Percentiles rank a stretch among this genome's conserved stretches.
Conservation (phyloP, 805 yeast genomes). For the Candida montana region DNA sequence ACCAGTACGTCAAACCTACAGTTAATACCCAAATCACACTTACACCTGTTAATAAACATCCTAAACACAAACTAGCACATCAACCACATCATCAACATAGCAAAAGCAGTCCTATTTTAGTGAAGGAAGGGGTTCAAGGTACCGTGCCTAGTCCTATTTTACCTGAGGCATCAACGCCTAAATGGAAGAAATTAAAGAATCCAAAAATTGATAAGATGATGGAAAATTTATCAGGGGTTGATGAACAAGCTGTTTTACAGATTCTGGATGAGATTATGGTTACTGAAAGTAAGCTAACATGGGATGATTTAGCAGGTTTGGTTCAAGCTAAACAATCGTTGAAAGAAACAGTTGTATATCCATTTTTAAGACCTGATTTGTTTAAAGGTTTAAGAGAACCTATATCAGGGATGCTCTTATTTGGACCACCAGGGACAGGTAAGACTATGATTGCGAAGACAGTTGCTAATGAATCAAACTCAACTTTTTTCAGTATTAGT, state of each 20-base stretch:
- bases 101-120: background rate
- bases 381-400: slow-evolving; percentile 92
- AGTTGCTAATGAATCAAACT: slow-evolving; percentile 90
- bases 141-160: background rate
- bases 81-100: background rate
- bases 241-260: slow-evolving; percentile 71
- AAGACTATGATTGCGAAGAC: slow-evolving; percentile 97
- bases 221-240: slow-evolving; percentile 56
- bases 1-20: slow-evolving; percentile 24
- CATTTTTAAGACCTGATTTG: slow-evolving; percentile 89
- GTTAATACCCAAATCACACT: slow-evolving; percentile 24
- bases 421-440: slow-evolving; percentile 99
- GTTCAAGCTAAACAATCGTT: slow-evolving; percentile 83
- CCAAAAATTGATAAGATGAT: slow-evolving; percentile 26
- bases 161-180: background rate
- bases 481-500: slow-evolving; percentile 87
- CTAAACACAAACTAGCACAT: background rate
- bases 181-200: slow-evolving; percentile 14
- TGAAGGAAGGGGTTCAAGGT: background rate
- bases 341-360: slow-evolving; percentile 95
- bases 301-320: slow-evolving; percentile 95
- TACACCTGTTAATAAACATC: slow-evolving; percentile 13
- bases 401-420: slow-evolving; percentile 89
- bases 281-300: slow-evolving; percentile 83
- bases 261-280: slow-evolving; percentile 85